These are phyloP conservation scores for Cichorium intybus DNA, from an alignment of 140 eudicot species.

Conservation along the genomic window DNA sequence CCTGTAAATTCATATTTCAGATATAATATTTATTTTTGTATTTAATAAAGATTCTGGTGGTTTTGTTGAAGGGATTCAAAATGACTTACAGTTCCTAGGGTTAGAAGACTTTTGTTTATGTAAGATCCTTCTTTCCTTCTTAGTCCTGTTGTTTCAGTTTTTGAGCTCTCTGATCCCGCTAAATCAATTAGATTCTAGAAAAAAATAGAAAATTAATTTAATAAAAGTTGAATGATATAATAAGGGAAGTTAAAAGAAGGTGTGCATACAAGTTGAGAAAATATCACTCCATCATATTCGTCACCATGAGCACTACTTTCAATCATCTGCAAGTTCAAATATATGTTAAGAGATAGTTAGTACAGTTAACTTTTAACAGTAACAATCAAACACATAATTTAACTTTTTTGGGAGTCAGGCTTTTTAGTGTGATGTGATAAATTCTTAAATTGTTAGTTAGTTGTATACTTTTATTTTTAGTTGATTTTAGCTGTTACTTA, in stretches of 20 bases:
- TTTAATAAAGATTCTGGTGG: neutral
- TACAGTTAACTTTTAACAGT: conserved; percentile 1
- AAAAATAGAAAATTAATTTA: neutral
- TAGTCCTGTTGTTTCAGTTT: conserved; percentile 97
- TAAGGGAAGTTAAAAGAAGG: conserved; percentile 2
- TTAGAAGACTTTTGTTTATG: conserved; percentile 94
- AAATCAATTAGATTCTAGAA: conserved; percentile 82
- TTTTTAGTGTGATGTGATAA: neutral
- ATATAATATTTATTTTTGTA: neutral
- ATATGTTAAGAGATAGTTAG: conserved; percentile 13
- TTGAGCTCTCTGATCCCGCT: conserved; percentile 99
- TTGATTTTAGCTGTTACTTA: neutral
- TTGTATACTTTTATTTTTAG: neutral
- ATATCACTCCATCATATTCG: conserved; percentile 95
- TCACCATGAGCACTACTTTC: conserved; percentile 99
- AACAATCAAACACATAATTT: neutral
- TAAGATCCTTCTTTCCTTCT: conserved; percentile 99
- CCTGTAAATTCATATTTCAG: conserved; percentile 42
- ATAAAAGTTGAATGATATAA: neutral
- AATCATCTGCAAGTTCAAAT: conserved; percentile 68
- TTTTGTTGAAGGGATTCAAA: neutral
- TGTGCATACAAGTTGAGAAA: conserved; percentile 84
- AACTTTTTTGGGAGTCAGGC: neutral
- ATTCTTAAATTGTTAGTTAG: neutral
- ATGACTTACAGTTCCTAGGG: conserved; percentile 95